A percentile compares a stretch with the other conserved stretches of the same genome.
These are phyloP conservation scores for Apophysomyces ossiformis DNA, from an alignment of 371 early-diverging fungal genomes.

Conservation along the genomic window DNA sequence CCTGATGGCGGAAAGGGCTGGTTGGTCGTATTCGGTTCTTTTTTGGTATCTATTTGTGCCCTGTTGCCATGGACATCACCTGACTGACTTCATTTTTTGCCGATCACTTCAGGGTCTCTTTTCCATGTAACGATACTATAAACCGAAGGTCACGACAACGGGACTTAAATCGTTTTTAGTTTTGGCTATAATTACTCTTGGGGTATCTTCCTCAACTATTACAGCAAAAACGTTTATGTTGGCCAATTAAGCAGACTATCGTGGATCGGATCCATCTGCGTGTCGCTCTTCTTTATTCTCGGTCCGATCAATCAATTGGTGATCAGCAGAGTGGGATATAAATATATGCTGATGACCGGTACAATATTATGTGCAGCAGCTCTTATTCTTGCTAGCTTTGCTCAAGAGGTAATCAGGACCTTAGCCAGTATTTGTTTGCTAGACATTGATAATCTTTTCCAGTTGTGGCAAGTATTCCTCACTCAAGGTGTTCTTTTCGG, in stretches of 20 bases:
- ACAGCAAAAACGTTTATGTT: conserved; percentile 34
- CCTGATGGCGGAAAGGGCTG: conserved; percentile 47
- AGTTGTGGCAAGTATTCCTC: conserved; percentile 68
- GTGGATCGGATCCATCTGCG: conserved; percentile 51
- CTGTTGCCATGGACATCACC: background rate
- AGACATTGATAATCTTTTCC: background rate
- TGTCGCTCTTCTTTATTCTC: conserved; percentile 37
- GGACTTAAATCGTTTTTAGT: conserved; percentile 16
- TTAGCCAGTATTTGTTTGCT: background rate
- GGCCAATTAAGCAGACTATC: conserved; percentile 35
- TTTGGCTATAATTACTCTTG: conserved; percentile 48
- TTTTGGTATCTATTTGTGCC: conserved; percentile 34
- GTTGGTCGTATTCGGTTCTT: conserved; percentile 48
- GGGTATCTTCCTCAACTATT: conserved; percentile 41
- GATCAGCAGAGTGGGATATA: conserved; percentile 57
- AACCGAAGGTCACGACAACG: background rate
- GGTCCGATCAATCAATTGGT: conserved; percentile 51
- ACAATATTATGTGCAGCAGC: conserved; percentile 57
- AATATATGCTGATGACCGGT: conserved; percentile 54
- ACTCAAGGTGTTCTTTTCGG: conserved; percentile 78
- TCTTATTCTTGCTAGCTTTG: conserved; percentile 65
- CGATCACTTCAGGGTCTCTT: conserved; percentile 23
- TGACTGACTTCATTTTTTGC: background rate
- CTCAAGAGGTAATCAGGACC: conserved; percentile 39
- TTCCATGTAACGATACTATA: conserved; percentile 22